phyloP scores from a whole-genome alignment of 768 basidiomycete species.

The Rhodotorula taiwanensis region DNA sequence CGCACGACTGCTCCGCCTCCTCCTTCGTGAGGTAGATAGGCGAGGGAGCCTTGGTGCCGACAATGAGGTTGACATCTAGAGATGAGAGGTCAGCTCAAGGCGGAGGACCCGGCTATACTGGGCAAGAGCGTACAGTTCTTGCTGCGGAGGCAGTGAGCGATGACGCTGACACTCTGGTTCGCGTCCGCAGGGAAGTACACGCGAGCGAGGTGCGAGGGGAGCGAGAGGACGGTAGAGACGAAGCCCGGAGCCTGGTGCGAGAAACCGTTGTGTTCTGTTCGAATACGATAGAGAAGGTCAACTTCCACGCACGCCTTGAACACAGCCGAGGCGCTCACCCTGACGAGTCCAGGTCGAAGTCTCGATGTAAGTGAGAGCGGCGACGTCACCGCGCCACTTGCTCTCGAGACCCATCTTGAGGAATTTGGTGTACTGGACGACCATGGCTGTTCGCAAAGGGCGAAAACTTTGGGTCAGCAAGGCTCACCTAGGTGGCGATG shows the following conservation, averaged over 20 bases:
- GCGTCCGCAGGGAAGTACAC: constrained; percentile 73
- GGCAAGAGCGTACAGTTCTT: constrained; percentile 54
- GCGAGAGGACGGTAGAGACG: constrained; percentile 73
- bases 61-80: constrained; percentile 63
- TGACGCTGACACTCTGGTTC: constrained; percentile 73
- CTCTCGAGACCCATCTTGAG: constrained; percentile 60
- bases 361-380: constrained; percentile 77
- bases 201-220: constrained; percentile 64
- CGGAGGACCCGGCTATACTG: constrained; percentile 40
- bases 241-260: constrained; percentile 73
- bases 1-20: constrained; percentile 75
- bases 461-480: no score
- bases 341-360: constrained; percentile 56
- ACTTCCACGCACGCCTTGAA: no score
- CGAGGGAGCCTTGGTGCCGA: constrained; percentile 61
- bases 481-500: background rate
- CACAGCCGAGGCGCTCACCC: background rate
- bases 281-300: constrained; percentile 60
- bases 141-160: constrained; percentile 72
- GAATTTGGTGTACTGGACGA: constrained; percentile 65
- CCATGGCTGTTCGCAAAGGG: constrained; percentile 9
- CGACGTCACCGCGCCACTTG: constrained; percentile 62
- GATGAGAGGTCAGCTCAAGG: background rate
- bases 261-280: constrained; percentile 64
- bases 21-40: constrained; percentile 70